Base-by-base conservation (phyloP, 2,329 filamentous ascomycete species). In the Ceratocystiopsis sp. region DNA sequence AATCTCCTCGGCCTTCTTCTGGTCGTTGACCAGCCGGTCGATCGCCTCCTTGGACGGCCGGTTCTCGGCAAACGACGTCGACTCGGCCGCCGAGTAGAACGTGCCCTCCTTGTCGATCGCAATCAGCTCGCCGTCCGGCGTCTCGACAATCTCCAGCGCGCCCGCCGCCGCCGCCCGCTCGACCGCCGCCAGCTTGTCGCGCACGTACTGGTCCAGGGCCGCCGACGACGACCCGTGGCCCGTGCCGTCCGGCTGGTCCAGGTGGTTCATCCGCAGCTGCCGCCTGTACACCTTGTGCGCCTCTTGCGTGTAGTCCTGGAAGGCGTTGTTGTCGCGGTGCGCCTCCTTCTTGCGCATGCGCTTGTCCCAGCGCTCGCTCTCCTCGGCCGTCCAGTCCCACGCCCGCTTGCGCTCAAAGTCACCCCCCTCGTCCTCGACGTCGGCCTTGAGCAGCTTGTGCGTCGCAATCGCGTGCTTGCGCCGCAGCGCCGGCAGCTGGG, bases 351-450 rank as follows among this genome's bases (percentile, higher is more conserved):
- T 93, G 55, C 80, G 83, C 59, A 93, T 66, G 32, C 87, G 79
- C 64, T 80, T 80, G 61, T 98, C 91, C 91, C 91, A 98, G 51
- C 73, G 76, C 64, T 95, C 91, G 52, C 78, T 83, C 63, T 98
- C 91, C 50, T 98, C 91, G 8, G 89, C 68, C 1, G 91, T 98
- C 84, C 91, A 98, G 64, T 96, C 91, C 91, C 91, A 98, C 2
- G 91, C 91, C 36, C 91, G 79, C 64, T 96, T 95, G 51, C 91
- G 83, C 68, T 98, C 91, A 56, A 96, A 98, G 60, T 96, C 91
- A 44, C 84, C 85, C 33, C 86, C 86, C 0, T 71, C 68, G 16
- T 84, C 84, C 59, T 87, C 84, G 2, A 86, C 79, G 54, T 95
- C 86, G 4, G 86, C 84, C 65, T 94, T 94, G 37, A 95, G 71